Percentiles rank a stretch among this genome's conserved stretches.
Evolutionary conservation across 768 basidiomycete genomes (phyloP).

Genomic region (Tulasnella calospora): DNA sequence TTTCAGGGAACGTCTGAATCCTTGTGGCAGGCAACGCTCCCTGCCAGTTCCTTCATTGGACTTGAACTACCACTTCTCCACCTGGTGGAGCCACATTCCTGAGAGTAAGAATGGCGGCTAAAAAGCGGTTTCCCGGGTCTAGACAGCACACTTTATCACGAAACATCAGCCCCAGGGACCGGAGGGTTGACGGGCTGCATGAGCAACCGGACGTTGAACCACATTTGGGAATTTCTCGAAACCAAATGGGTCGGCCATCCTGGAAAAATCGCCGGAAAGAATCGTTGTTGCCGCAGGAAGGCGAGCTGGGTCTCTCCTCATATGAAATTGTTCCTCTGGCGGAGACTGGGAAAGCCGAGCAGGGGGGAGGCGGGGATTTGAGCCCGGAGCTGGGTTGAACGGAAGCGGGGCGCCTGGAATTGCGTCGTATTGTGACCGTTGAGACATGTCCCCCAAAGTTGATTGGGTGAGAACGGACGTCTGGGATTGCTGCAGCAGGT

Average conservation of each 20-base stretch:
- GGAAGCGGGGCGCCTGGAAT: neutral
- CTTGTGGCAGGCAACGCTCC: too few relatives aligned
- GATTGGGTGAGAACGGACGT: neutral
- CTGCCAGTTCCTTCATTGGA: too few relatives aligned
- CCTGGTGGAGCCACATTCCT: too few relatives aligned
- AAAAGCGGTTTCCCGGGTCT: too few relatives aligned
- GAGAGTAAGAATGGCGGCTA: too few relatives aligned
- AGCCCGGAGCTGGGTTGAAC: constrained; percentile 15
- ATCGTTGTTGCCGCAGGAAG: neutral
- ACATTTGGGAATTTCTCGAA: neutral
- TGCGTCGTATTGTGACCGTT: neutral
- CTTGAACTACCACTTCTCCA: too few relatives aligned
- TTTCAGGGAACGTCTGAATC: too few relatives aligned
- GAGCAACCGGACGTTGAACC: neutral
- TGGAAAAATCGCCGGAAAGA: neutral
- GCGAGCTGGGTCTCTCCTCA: neutral
- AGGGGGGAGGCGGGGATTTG: neutral
- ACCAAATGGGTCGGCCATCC: neutral
- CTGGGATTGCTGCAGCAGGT: constrained; percentile 3
- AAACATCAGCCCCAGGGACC: neutral
- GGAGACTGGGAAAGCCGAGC: neutral
- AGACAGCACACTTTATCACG: too few relatives aligned
- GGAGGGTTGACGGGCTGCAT: neutral
- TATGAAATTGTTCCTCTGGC: neutral
- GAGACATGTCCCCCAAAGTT: neutral